Evolutionary conservation across 2,329 filamentous ascomycete species (phyloP), one percentile per base, ranked within the genome.

Genomic region (Aureobasidium sp.): DNA sequence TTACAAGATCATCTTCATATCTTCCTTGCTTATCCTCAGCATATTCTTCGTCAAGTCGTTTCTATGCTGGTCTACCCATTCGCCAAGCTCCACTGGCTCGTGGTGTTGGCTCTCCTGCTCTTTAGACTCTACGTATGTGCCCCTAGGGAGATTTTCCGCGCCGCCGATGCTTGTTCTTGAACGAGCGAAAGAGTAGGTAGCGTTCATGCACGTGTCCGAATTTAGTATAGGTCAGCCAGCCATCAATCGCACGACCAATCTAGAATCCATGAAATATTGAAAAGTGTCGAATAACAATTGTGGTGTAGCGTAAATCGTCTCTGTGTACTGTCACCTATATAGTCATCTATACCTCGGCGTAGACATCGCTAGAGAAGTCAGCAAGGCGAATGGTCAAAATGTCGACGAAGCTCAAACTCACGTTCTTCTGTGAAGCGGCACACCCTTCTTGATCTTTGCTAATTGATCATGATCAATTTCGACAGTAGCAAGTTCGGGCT

Each of bases 401-500:
- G 5, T 6, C 31, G n/a, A 22, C 15, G 7, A 22, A 6, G 5
- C 5, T 31, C 15, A 40, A 5, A 71, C 71, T 70, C 61, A 73
- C 71, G 69, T 74, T 64, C 72, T 64, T 53, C 72, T 67, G 61
- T 72, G 35, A 19, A 76, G 63, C 0, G 75, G 74, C 61, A 72
- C 63, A 64, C 72, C 70, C 22, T 62, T 74, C 63, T 71, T 73
- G 49, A 74, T 73, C 48, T 72, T 74, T 14, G 65, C 37, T 12
- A 78, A 64, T 62, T 73, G 71, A 11, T 68, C 71, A 64, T 74
- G 68, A 57, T 78, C 69, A 29, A 74, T 72, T 48, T 73, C 70
- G 2, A 70, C 77, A 58, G 76, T 66, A 12, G 74, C 73, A 56
- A 80, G 72, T 66, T 77, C 75, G 0, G 76, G 75, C 65, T 73